A percentile compares a stretch with the other conserved stretches of the same genome.
These are phyloP conservation scores for Psilocybe azurescens DNA, from an alignment of 768 basidiomycete genomes.

Conservation along the genomic window DNA sequence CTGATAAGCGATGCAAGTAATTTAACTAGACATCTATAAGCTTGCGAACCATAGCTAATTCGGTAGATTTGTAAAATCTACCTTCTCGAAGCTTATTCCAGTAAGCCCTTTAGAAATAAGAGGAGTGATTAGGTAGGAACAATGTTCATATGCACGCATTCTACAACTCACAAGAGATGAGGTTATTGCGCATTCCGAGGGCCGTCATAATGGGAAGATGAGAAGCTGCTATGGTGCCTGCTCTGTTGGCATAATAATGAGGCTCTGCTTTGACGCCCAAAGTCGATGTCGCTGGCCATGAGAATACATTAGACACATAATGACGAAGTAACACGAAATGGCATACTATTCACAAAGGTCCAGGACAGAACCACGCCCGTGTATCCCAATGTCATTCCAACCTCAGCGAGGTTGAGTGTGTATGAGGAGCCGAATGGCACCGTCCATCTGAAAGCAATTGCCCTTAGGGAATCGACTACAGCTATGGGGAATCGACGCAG, in stretches of 20 bases:
- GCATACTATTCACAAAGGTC: conserved; percentile 44
- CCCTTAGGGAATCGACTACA: conserved; percentile 37
- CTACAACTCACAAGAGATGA: conserved; percentile 38
- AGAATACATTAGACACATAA: not conserved
- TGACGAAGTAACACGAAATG: not conserved
- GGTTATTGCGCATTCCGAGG: conserved; percentile 66
- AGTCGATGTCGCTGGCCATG: conserved; percentile 34
- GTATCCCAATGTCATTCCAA: conserved; percentile 41
- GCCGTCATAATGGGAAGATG: conserved; percentile 63
- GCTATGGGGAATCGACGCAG: conserved; percentile 37
- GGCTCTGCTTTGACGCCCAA: conserved; percentile 38
- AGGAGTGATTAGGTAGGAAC: too few relatives aligned
- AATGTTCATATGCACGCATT: not conserved
- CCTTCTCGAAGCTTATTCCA: conserved; percentile 53
- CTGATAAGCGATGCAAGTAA: conserved; percentile 51
- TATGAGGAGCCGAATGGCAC: conserved; percentile 41
- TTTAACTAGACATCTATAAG: conserved; percentile 39
- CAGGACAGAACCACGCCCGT: conserved; percentile 41
- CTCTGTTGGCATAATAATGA: conserved; percentile 45
- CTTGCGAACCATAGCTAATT: not conserved
- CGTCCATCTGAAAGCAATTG: conserved; percentile 41
- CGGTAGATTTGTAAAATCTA: conserved; percentile 11
- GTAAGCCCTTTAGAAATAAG: conserved; percentile 45
- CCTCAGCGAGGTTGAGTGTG: conserved; percentile 45
- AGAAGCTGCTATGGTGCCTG: conserved; percentile 46